Base-by-base conservation (phyloP, 177 flowering plant genomes). In the Telopea speciosissima region DNA sequence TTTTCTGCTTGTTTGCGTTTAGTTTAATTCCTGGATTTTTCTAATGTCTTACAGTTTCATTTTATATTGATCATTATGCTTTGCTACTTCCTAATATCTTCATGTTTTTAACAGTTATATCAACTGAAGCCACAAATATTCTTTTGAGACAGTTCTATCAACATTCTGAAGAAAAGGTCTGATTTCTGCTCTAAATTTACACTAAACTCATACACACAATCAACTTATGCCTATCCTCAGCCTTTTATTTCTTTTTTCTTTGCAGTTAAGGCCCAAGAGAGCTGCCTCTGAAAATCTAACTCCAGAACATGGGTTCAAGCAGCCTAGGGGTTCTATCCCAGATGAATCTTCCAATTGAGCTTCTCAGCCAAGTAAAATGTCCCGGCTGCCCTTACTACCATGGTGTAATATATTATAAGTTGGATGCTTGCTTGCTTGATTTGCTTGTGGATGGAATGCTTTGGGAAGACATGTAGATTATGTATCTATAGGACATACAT, bases 101-200 rank as follows among this genome's bases (percentile, higher is more conserved):
- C 23, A 56, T n/a, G 19, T 7, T 45, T 24, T n/a, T 56, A 56
- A 73, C 94, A 93, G 98, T 93, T 22, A 91, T 93, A 70, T 78
- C 79, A 24, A 83, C 92, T 13, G 98, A 93, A 72, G 72, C 86
- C 23, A 91, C 84, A 76, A 91, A 90, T 72, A 90, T 90, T 66
- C 91, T 93, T n/a, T 36, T 93, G 61, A 82, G 96, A 73, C 90
- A 89, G 76, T 78, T 93, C 66, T 90, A 91, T 72, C 85, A 86
- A 79, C 88, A 80, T 24, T 74, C 89, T 12, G 93, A 91, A 68
- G 93, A 89, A 69, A 91, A 91, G 97, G 97, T 93, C 31, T 64
- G 82, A 14, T 58, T 72, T 69, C 65, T n/a, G 2, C 24, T 21
- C 36, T 26, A 33, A 19, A n/a, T n/a, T 56, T 56, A 56, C 5